Percentiles rank a stretch among this genome's conserved stretches.
Conservation (phyloP, 2,329 filamentous ascomycete species). For the Colletotrichum coccodes region DNA sequence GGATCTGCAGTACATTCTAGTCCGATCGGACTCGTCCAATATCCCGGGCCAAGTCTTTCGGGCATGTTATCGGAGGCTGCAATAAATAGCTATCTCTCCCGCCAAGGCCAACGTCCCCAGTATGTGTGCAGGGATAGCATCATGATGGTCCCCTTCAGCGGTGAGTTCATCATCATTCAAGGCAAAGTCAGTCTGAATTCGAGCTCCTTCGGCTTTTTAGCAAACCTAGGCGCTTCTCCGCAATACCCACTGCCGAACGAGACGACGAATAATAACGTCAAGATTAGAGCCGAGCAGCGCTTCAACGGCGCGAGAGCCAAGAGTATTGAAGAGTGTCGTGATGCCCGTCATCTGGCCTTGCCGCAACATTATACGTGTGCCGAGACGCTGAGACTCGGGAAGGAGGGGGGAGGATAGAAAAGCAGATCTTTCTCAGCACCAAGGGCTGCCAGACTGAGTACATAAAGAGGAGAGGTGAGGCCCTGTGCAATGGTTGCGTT, state of each 20-base stretch:
- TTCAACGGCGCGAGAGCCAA: neutral
- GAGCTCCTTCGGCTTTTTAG: neutral
- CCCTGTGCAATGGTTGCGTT: neutral
- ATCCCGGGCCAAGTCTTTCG: constrained; percentile 10
- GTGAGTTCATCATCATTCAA: neutral
- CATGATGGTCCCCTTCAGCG: neutral
- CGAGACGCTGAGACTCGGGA: neutral
- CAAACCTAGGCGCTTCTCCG: neutral
- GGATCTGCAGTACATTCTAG: neutral
- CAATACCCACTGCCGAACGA: neutral
- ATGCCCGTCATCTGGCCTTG: neutral
- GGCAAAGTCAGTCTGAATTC: neutral
- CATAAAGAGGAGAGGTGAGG: neutral
- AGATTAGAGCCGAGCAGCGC: constrained; percentile 9
- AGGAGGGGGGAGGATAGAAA: neutral
- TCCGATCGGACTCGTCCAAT: constrained; percentile 1
- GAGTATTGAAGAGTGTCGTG: neutral
- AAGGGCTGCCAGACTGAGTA: neutral
- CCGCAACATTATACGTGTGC: neutral
- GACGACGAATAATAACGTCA: neutral
- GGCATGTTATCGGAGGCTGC: neutral
- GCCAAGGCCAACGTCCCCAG: constrained; percentile 4
- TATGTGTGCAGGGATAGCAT: neutral
- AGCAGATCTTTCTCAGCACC: neutral
- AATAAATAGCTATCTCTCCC: constrained; percentile 15